Evolutionary conservation across 352 stramenopile genomes (phyloP).

Genomic region (Phytophthora podocarpi): DNA sequence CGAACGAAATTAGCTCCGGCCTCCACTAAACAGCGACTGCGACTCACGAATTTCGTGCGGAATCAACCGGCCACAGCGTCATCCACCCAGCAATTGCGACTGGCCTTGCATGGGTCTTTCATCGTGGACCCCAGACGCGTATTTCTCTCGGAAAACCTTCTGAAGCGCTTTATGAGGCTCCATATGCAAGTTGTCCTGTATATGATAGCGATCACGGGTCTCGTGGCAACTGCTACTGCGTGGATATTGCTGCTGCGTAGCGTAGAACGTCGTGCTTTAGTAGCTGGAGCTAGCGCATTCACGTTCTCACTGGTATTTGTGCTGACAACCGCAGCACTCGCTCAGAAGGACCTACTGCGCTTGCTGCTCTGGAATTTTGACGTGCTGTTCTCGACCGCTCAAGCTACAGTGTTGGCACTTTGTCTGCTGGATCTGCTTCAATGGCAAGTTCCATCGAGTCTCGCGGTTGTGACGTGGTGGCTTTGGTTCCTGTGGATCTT

Average conservation of each 20-base stretch:
- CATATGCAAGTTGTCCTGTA: not conserved
- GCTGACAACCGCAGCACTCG: conserved; percentile 1
- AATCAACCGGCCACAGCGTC: conserved; percentile 1
- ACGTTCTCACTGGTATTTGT: not conserved
- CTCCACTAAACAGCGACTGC: not conserved
- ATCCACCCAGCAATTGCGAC: conserved; percentile 8
- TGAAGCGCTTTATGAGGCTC: not conserved
- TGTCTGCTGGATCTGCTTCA: conserved; percentile 39
- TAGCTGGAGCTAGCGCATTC: not conserved
- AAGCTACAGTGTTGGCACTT: conserved; percentile 15
- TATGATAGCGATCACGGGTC: not conserved
- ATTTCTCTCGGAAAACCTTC: not conserved
- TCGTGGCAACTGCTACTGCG: conserved; percentile 1
- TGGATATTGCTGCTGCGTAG: conserved; percentile 7
- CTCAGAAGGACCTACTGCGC: conserved; percentile 21
- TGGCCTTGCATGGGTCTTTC: conserved; percentile 8
- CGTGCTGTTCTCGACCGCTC: conserved; percentile 29
- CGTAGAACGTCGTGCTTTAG: not conserved
- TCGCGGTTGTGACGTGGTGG: conserved; percentile 47
- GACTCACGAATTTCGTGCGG: not conserved
- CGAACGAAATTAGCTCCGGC: conserved; percentile 10
- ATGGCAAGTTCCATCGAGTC: conserved; percentile 37
- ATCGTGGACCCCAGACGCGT: conserved; percentile 19
- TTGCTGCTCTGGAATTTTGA: conserved; percentile 31
- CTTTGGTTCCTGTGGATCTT: conserved; percentile 59